Evolutionary conservation across 768 basidiomycete species (phyloP), one percentile per base, ranked within the genome.

Genomic region (Lentinus brumalis): DNA sequence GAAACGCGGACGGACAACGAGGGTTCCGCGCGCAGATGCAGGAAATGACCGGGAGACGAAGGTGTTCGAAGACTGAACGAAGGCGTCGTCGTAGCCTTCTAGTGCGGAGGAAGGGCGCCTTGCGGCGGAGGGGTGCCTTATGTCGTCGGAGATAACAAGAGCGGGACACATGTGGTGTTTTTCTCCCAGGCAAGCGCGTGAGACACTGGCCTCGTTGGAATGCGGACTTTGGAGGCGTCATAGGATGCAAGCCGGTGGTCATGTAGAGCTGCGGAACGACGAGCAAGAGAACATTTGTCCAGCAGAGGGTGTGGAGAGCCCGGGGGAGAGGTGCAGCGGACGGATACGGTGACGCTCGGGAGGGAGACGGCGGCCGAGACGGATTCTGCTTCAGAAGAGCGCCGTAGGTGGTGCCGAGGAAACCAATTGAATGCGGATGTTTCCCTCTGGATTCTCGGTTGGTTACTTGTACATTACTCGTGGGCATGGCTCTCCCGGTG

Each of bases 271-370:
- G 64, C 64, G 64, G 49, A 62, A 40, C 14, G 51, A 45, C 21
- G 50, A 44, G 42, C 57, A 51, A 53, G 64, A 61, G 64, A 66
- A 66, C 44, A 55, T 18, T 40, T 57, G 55, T 55, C 64, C 64
- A 55, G 44, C 41, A 58, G 53, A 61, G 63, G 21, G 42, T 15
- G 59, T 49, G 42, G 45, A 41, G 42, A 47, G 44, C 44, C 44
- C 56, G 52, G 41, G 45, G 32, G 26, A 42, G 45, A 42, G 44
- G 35, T 35, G 35, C 30, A 26, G 49, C 46, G n/a, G 51, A 49
- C 44, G 42, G 42, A 29, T n/a, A 50, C 40, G 44, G 56, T 52
- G 56, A 57, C 52, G 57, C 58, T 58, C 53, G 57, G 53, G 44
- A 59, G 30, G 41, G 50, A 50, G 55, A 59, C 62, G 62, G 54